A percentile compares a stretch with the other conserved stretches of the same genome.
Conservation (phyloP, 108 stramenopile species). For the Cylindrotheca fusiformis region DNA sequence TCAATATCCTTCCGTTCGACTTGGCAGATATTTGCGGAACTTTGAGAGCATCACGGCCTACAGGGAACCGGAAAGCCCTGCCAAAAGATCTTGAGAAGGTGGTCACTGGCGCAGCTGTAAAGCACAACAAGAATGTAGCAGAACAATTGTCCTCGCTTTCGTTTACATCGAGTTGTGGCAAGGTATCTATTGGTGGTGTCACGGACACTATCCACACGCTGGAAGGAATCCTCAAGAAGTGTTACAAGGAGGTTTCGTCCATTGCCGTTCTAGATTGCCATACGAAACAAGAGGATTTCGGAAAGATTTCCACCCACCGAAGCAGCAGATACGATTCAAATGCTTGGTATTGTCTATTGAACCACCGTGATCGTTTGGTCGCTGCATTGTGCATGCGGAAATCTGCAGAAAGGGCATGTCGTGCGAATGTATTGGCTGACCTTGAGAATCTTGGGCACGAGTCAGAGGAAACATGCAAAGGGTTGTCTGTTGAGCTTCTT, state of each 20-base stretch:
- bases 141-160: neutral
- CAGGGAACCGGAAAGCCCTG: no score
- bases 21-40: constrained; percentile 3
- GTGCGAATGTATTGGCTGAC: constrained; percentile 5
- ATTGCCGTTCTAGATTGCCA: no score
- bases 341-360: neutral
- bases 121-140: neutral
- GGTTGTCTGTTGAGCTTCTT: constrained; percentile 38
- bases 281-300: no score
- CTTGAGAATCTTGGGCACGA: constrained; percentile 51
- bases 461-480: constrained; percentile 8
- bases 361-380: neutral
- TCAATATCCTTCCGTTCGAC: constrained; percentile 6
- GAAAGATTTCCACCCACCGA: no score
- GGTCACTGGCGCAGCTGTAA: neutral
- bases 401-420: neutral
- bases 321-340: no score
- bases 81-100: no score
- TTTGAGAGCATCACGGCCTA: neutral
- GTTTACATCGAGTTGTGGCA: neutral
- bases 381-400: neutral
- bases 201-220: no score
- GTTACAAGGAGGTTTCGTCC: no score
- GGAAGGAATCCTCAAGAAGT: no score
- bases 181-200: neutral